Base-by-base conservation (phyloP, 257 asterid genomes). In the Eustoma russellianum region DNA sequence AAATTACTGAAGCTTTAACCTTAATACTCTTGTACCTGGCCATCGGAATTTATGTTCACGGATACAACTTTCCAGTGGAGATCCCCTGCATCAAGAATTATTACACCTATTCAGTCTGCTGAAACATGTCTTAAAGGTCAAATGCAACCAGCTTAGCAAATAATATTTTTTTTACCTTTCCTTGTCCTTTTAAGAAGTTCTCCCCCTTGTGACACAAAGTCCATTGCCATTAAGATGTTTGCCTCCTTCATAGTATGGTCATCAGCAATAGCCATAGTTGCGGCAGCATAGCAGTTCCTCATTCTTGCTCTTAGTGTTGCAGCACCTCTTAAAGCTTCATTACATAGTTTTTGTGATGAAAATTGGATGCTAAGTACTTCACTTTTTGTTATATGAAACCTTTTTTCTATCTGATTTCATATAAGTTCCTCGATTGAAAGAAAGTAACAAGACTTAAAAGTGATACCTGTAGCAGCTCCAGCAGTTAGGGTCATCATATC, bases 21-120 rank as follows among this genome's bases (percentile, higher is more conserved):
- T 2, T 24, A 24, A 24, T 34, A 10, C 18, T 14, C 13, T 56
- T 35, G 17, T 71, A 85, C 92, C 83, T 88, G 85, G 70, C 68
- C 72, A 59, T 71, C 77, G 38, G 90, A 76, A 46, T 82, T 82
- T 66, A 88, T 69, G 72, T 66, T 84, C 71, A 88, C 66, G 1
- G 90, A 84, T 60, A 88, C 90, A 72, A 76, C 68, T 71, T 88
- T 88, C 93, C 94, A 82, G 73, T 88, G 96, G 48, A 88, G 83
- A 78, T 88, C 94, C 56, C 96, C 94, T 87, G 75, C 75, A 68
- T 71, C 38, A 56, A 33, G 34, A 57, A 70, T 46, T 52, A 68
- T 13, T 33, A 18, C 11, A 57, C 50, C 35, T 2, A n/a, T 28
- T 34, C 52, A 52, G 52, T 15, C 14, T 17, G 17, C 44, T 17